These are phyloP conservation scores for Lichtheimia ramosa DNA, from an alignment of 371 early-diverging fungal species.

Conservation along the genomic window DNA sequence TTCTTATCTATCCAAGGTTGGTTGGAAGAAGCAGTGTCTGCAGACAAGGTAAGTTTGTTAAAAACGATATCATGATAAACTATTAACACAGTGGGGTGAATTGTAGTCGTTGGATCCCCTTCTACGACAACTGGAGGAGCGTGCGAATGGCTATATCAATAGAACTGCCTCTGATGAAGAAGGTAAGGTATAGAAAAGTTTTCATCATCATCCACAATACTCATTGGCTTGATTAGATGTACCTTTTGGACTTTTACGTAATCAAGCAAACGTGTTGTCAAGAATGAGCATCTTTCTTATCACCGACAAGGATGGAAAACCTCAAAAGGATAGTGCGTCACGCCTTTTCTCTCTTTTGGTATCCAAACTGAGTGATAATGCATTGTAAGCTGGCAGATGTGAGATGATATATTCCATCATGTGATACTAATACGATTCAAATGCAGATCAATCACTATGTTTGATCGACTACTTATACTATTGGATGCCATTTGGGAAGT, in stretches of 20 bases:
- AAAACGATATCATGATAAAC: background rate
- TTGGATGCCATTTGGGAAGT: conserved; percentile 32
- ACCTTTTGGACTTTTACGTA: conserved; percentile 32
- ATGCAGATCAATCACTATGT: conserved; percentile 2
- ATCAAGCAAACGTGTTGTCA: conserved; percentile 39
- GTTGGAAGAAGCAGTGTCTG: conserved; percentile 22
- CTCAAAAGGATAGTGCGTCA: conserved; percentile 1
- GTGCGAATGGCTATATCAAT: conserved; percentile 6
- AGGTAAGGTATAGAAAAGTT: background rate
- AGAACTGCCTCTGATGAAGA: conserved; percentile 13
- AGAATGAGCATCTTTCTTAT: conserved; percentile 28
- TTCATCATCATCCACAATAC: too few relatives aligned
- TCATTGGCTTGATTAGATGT: conserved; percentile 21
- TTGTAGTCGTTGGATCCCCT: background rate
- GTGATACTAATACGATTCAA: background rate
- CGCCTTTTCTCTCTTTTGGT: conserved; percentile 16
- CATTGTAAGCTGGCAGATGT: conserved; percentile 15
- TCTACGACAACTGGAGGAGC: conserved; percentile 5
- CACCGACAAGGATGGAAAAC: conserved; percentile 12
- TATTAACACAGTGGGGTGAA: background rate
- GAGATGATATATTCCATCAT: background rate
- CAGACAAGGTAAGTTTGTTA: conserved; percentile 22
- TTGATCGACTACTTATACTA: conserved; percentile 22
- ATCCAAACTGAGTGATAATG: conserved; percentile 13
- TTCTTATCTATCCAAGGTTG: conserved; percentile 25